Base-by-base conservation (phyloP, 2,329 filamentous ascomycete genomes). In the Stemphylium beticola region DNA sequence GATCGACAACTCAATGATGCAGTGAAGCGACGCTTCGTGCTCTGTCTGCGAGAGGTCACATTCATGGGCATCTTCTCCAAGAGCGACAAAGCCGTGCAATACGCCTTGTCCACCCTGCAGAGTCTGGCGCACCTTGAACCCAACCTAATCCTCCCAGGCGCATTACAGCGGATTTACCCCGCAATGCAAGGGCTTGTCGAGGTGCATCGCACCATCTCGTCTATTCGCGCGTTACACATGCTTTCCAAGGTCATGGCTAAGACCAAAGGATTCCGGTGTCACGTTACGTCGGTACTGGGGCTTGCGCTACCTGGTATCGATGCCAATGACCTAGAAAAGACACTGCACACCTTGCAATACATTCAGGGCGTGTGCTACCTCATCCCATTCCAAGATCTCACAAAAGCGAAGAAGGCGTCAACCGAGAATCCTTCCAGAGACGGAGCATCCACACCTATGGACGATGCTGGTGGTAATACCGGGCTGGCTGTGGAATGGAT, bases 11-110 rank as follows among this genome's bases (percentile, higher is more conserved):
- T 99, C 62, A 95, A 87, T 58, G 84, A 87, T 29, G 87, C 86
- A n/a, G 75, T 99, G 62, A 96, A 93, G 79, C 86, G 83, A 69
- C 88, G 95, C 40, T 98, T 99, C 71, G 95, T 99, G 26, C 79
- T 93, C 33, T 91, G 92, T 58, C 79, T 99, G 60, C 88, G 89
- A 61, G 95, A 99, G 62, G 93, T 97, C 42, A 92, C 92, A 4
- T 99, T 97, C 75, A 97, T 99, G 93, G 95, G 95, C 24, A 89
- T 99, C 44, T 99, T 97, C 74, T 91, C 93, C 49, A 99, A 99
- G 82, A 96, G 93, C 74, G 88, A 87, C 53, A 93, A 92, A 44
- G 89, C 95, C 3, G 92, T 96, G 72, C 93, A 89, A 74, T 96
- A 93, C 79, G 96, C 93, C 61, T 86, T 97, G 61, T 92, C 90